phyloP scores from a whole-genome alignment of 768 basidiomycete genomes.

The Heimioporus sp. region DNA sequence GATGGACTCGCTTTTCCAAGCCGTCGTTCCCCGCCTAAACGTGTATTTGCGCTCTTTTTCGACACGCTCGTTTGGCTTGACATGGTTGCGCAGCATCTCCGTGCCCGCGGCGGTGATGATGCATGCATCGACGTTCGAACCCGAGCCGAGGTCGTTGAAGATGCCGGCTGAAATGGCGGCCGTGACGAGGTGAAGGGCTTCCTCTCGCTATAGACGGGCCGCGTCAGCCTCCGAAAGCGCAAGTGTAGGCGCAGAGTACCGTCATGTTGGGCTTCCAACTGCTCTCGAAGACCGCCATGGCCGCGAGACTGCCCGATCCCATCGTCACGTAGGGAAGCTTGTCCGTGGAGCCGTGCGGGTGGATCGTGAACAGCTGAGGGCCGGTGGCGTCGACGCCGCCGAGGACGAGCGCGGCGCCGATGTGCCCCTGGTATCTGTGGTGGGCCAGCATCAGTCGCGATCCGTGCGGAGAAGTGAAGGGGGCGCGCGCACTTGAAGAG shows the following conservation, averaged over 20 bases:
- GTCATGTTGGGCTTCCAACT: slow-evolving; percentile 80
- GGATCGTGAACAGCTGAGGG: slow-evolving; percentile 92
- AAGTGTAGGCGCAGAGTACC: slow-evolving; percentile 41
- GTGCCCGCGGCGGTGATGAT: slow-evolving; percentile 85
- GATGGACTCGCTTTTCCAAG: slow-evolving; percentile 80
- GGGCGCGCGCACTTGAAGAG: slow-evolving; percentile 67
- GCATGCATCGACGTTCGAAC: slow-evolving; percentile 97
- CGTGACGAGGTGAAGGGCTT: slow-evolving; percentile 80
- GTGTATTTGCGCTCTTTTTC: slow-evolving; percentile 67
- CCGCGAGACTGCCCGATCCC: slow-evolving; percentile 95
- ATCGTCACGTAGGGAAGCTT: slow-evolving; percentile 98
- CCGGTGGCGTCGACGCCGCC: slow-evolving; percentile 96
- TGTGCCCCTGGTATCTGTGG: slow-evolving; percentile 84
- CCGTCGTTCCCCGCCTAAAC: slow-evolving; percentile 87
- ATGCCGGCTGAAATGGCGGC: slow-evolving; percentile 93
- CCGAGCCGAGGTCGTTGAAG: slow-evolving; percentile 98
- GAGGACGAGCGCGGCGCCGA: slow-evolving; percentile 94
- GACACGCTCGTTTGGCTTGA: slow-evolving; percentile 85
- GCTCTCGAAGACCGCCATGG: slow-evolving; percentile 97
- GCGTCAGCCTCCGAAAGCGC: slow-evolving; percentile 2
- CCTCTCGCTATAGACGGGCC: slow-evolving; percentile 54
- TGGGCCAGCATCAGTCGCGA: neutral
- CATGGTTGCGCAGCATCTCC: slow-evolving; percentile 92
- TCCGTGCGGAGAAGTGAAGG: no score
- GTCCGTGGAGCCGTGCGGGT: slow-evolving; percentile 96